phyloP scores from a whole-genome alignment of 2,329 filamentous ascomycete genomes.

The Fusarium sp. region DNA sequence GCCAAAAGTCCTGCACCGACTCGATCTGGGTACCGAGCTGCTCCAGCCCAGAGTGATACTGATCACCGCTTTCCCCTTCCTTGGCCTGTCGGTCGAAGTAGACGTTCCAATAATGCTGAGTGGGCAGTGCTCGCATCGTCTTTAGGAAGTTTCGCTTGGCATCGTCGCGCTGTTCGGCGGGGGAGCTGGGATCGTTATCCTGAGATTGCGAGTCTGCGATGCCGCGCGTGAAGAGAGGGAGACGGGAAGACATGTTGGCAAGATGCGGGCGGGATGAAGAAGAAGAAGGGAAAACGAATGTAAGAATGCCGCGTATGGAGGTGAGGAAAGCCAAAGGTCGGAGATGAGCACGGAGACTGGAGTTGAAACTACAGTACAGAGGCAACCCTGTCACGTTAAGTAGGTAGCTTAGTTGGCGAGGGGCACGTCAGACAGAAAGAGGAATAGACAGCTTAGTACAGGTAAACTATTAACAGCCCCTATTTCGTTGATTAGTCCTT shows the following conservation, averaged over 20 bases:
- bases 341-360: slow-evolving; percentile 25
- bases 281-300: slow-evolving; percentile 17
- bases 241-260: slow-evolving; percentile 62
- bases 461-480: slow-evolving; percentile 7
- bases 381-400: slow-evolving; percentile 17
- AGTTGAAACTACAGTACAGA: slow-evolving; percentile 16
- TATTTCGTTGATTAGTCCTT: neutral
- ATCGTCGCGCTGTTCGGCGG: slow-evolving; percentile 77
- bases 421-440: slow-evolving; percentile 38
- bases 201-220: slow-evolving; percentile 70
- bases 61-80: slow-evolving; percentile 49
- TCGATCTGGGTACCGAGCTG: slow-evolving; percentile 74
- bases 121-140: slow-evolving; percentile 75
- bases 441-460: slow-evolving; percentile 27
- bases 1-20: slow-evolving; percentile 86
- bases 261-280: neutral
- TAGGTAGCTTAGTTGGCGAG: slow-evolving; percentile 23
- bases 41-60: slow-evolving; percentile 66
- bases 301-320: slow-evolving; percentile 10
- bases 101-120: slow-evolving; percentile 83
- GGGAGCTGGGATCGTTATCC: slow-evolving; percentile 69
- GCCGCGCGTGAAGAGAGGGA: slow-evolving; percentile 68
- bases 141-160: slow-evolving; percentile 86
- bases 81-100: slow-evolving; percentile 68
- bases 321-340: slow-evolving; percentile 1